phyloP scores from a whole-genome alignment of 495 filamentous ascomycete species.

The Daldinia childiae region DNA sequence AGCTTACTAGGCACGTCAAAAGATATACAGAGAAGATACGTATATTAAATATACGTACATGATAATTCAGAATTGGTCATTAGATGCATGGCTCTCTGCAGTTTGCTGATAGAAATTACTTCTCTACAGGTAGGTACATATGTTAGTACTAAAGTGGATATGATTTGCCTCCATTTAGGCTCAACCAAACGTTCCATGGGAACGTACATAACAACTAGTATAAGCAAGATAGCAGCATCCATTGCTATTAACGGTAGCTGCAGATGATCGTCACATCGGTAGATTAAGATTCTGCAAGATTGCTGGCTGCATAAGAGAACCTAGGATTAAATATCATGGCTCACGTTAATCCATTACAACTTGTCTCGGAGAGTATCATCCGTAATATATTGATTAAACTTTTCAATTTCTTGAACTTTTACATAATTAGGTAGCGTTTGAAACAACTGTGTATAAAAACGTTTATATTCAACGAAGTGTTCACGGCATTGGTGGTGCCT shows the following conservation, averaged over 20 bases:
- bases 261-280: neutral
- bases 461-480: neutral
- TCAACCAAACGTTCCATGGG: neutral
- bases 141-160: neutral
- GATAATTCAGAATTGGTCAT: neutral
- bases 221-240: neutral
- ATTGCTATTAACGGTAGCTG: neutral
- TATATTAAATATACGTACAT: neutral
- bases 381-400: neutral
- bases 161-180: neutral
- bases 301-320: neutral
- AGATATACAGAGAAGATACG: neutral
- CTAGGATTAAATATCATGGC: neutral
- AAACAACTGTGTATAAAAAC: neutral
- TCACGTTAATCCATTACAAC: neutral
- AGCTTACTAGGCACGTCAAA: neutral
- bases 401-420: neutral
- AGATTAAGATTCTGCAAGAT: constrained; percentile 7
- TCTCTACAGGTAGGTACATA: too few species aligned
- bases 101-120: neutral
- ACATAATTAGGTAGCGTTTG: neutral
- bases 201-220: neutral
- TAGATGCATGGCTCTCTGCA: neutral
- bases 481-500: neutral
- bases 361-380: neutral